Evolutionary conservation across 2,329 filamentous ascomycete species (phyloP), one percentile per base, ranked within the genome.

Genomic region (Cercospora sp.): DNA sequence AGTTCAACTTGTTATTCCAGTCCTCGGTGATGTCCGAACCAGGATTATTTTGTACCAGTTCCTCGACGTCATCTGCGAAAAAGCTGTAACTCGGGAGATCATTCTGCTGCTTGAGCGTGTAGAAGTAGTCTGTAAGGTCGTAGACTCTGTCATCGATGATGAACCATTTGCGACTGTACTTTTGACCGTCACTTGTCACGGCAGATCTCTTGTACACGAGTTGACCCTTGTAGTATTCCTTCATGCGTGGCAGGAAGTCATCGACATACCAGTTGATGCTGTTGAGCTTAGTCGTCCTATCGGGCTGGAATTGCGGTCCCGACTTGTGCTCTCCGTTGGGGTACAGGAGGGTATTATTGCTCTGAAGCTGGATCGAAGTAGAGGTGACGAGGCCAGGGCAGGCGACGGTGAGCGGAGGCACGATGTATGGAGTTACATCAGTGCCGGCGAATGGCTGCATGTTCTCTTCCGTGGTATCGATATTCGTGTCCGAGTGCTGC

Each of bases 81-180:
- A 96, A 98, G 9, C 85, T 79, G 80, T 92, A 96, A 0, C 78
- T 76, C 0, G 80, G 75, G 5, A 83, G 74, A 64, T 89, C 83
- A 72, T 89, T 84, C 20, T 75, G 61, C n/a, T 83, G 72, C 8
- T 90, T 82, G 51, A 89, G 80, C 0, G 93, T 97, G 76, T 93
- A 84, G 80, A 94, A 94, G 81, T 99, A 99, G 78, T 98, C 88
- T 0, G 92, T 97, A 64, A 99, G 81, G 78, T 99, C 96, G 77
- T 95, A 98, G 20, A 99, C 85, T 62, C 86, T 86, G 64, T 89
- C 84, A 31, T 92, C 84, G 69, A 97, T 88, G 64, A 91, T 90
- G 71, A 92, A 90, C 93, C 95, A 98, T 76, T 87, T 86, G 73
- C 91, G 90, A 64, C 88, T 85, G 16, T 89, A 80, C 36, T 91